phyloP scores from a whole-genome alignment of 2,329 filamentous ascomycete genomes.

The Fusarium sp. region DNA sequence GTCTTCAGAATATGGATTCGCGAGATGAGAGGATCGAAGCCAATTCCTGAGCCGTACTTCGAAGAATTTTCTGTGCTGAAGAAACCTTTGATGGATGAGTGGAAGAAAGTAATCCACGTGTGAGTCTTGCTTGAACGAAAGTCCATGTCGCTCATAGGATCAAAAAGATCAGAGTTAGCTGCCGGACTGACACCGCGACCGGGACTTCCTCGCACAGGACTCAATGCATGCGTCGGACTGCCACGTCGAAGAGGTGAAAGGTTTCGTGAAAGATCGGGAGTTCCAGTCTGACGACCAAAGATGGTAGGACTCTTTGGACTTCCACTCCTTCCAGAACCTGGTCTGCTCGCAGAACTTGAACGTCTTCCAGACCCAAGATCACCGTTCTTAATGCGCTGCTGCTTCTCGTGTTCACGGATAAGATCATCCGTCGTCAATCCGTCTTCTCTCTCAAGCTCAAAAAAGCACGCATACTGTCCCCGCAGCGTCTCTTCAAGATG shows the following conservation, averaged over 20 bases:
- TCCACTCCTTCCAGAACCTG: conserved; percentile 31
- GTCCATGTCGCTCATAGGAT: conserved; percentile 50
- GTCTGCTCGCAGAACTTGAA: conserved; percentile 40
- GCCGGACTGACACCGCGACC: conserved; percentile 44
- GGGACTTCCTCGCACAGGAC: conserved; percentile 29
- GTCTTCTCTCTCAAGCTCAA: conserved; percentile 58
- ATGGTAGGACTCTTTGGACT: conserved; percentile 29
- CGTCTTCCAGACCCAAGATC: conserved; percentile 28
- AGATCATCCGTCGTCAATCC: conserved; percentile 56
- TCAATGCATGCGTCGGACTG: conserved; percentile 19
- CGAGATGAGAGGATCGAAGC: conserved; percentile 51
- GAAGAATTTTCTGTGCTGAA: conserved; percentile 50
- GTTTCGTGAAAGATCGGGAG: conserved; percentile 35
- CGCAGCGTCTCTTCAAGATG: conserved; percentile 57
- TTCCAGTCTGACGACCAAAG: conserved; percentile 26
- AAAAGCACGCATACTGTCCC: conserved; percentile 59
- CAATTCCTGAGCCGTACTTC: conserved; percentile 41
- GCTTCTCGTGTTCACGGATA: conserved; percentile 52
- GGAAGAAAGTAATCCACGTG: conserved; percentile 55
- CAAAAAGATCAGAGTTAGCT: conserved; percentile 47
- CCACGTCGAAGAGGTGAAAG: conserved; percentile 32
- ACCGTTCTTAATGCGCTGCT: conserved; percentile 39
- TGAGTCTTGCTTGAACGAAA: conserved; percentile 57
- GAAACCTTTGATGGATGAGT: conserved; percentile 54
- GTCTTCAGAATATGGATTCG: conserved; percentile 53